Evolutionary conservation across 2,329 filamentous ascomycete genomes (phyloP), one percentile per base, ranked within the genome.

Genomic region (Penicillium fuscoglaucum): DNA sequence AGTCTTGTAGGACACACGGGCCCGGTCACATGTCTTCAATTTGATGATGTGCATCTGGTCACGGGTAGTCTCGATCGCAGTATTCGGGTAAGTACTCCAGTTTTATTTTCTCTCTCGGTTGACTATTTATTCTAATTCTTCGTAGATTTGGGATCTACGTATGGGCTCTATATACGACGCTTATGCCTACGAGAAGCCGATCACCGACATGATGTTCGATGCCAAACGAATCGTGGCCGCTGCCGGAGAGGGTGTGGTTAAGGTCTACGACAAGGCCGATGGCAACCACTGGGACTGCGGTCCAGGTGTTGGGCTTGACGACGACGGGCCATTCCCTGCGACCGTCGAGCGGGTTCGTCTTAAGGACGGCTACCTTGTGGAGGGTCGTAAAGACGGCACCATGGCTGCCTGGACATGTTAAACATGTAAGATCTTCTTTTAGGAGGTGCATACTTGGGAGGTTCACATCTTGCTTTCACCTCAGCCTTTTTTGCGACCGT

Each of bases 141-240:
- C 51, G 44, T 71, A 98, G 93, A 98, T 99, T 72, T 99, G 95
- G 95, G 95, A 99, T 77, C 88, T 99, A 57, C 90, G 95, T 55
- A 98, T 92, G 13, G 95, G 95, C 46, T 93, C 92, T 35, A 97
- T 99, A 67, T 90, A 90, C 74, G 95, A 99, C 74, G 95, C 93
- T 19, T 99, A 93, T 75, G 95, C 93, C 24, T 99, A 98, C 77
- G 93, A 98, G 71, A 84, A 90, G 69, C 87, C 93, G 0, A 85
- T 99, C 57, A 96, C 92, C 33, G 91, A 89, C 80, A 96, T 98
- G 92, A 96, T 96, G 88, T 99, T 99, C 73, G 95, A 99, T 76
- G 79, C 86, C 15, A 87, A 93, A 52, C 87, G 93, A 51, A 99
- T 99, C 66, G 92, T 95, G 35, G 86, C 90, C 52, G 93, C 95